Percentiles rank a stretch among this genome's conserved stretches.
Conservation (phyloP, 352 stramenopile genomes). For the Elongisporangium prolatum region DNA sequence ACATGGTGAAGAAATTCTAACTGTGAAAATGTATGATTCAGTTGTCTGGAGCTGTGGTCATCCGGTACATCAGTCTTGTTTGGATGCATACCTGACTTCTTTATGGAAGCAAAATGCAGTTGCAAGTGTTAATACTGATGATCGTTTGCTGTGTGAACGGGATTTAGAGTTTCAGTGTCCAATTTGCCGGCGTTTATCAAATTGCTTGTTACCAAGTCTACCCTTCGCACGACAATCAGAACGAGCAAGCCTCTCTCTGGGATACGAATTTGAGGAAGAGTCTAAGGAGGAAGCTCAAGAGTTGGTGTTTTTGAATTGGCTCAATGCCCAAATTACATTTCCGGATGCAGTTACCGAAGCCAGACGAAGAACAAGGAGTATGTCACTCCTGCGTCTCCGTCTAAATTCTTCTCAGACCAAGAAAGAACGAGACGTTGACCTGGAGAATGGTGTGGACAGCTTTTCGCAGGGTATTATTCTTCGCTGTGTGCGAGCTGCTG, state of each 20-base stretch:
- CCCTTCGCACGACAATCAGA: conserved; percentile 4
- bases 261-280: conserved; percentile 28
- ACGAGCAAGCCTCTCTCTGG: conserved; percentile 3
- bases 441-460: conserved; percentile 37
- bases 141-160: conserved; percentile 58
- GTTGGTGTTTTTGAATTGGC: conserved; percentile 40
- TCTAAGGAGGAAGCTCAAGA: conserved; percentile 32
- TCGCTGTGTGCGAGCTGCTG: conserved; percentile 30
- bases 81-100: conserved; percentile 65
- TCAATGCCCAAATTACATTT: conserved; percentile 50
- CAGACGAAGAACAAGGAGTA: neutral
- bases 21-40: neutral
- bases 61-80: conserved; percentile 56
- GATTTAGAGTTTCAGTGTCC: conserved; percentile 77
- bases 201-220: conserved; percentile 57
- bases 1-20: neutral
- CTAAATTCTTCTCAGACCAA: conserved; percentile 29
- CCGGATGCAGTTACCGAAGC: conserved; percentile 13
- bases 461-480: conserved; percentile 57
- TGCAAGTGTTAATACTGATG: conserved; percentile 41
- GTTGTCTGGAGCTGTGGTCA: conserved; percentile 74
- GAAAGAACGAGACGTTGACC: conserved; percentile 20
- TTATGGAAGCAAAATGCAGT: conserved; percentile 63
- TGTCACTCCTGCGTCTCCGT: conserved; percentile 32
- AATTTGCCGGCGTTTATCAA: conserved; percentile 70